Conservation (phyloP, 805 yeast species). For the Yarrowia sp. region DNA sequence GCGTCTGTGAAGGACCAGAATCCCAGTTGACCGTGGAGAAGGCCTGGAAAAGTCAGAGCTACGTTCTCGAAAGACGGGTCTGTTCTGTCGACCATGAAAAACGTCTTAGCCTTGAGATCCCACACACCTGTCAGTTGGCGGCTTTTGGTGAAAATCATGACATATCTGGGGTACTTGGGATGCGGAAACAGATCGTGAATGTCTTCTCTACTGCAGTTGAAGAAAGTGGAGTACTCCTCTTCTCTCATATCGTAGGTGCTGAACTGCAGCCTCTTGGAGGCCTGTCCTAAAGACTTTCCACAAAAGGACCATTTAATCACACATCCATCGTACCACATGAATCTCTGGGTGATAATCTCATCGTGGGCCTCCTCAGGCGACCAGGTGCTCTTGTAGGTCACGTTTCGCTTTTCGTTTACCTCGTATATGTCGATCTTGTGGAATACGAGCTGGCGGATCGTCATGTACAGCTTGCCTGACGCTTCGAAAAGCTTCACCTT, state of each 20-base stretch:
- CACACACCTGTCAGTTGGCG: slow-evolving; percentile 14
- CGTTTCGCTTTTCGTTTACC: background rate
- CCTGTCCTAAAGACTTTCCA: slow-evolving; percentile 13
- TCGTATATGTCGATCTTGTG: slow-evolving; percentile 22
- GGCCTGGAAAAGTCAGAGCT: slow-evolving; percentile 16
- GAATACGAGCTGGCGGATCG: slow-evolving; percentile 21
- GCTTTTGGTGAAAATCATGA: slow-evolving; percentile 3
- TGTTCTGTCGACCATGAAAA: too few relatives aligned
- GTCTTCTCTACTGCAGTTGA: slow-evolving; percentile 3
- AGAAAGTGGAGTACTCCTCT: slow-evolving; percentile 9
- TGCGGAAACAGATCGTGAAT: slow-evolving; percentile 25
- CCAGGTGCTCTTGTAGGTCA: slow-evolving; percentile 20
- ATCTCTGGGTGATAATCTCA: slow-evolving; percentile 12
- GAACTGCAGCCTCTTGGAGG: slow-evolving; percentile 8
- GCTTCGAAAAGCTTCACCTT: slow-evolving; percentile 29
- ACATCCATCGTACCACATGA: slow-evolving; percentile 30
- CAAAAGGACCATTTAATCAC: slow-evolving; percentile 23
- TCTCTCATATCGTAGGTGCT: slow-evolving; percentile 19
- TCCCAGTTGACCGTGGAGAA: background rate
- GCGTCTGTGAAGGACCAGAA: slow-evolving; percentile 10
- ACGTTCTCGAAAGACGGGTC: background rate
- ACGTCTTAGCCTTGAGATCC: background rate
- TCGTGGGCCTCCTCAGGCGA: slow-evolving; percentile 6
- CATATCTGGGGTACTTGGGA: slow-evolving; percentile 11
- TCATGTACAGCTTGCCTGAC: slow-evolving; percentile 12